Evolutionary conservation across 2,329 filamentous ascomycete genomes (phyloP).

Genomic region (Alternaria consortialis): DNA sequence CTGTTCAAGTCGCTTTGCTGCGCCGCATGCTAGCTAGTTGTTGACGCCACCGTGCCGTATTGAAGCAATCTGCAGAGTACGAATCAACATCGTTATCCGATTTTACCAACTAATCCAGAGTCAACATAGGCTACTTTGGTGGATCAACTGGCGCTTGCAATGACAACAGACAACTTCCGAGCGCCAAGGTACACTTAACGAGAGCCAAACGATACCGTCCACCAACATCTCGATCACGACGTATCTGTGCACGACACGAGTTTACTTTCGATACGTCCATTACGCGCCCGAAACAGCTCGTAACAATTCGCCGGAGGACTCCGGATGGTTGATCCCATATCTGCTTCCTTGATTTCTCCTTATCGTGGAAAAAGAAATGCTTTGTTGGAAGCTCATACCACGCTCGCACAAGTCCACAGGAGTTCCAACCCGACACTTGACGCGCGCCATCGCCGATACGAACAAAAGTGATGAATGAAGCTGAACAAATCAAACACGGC

Average conservation of each 20-base stretch:
- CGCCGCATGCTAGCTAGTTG: background rate
- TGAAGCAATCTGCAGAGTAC: background rate
- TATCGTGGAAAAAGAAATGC: background rate
- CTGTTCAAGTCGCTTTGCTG: background rate
- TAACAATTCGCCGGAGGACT: background rate
- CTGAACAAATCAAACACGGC: background rate
- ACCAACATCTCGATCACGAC: background rate
- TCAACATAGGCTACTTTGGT: background rate
- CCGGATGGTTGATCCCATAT: background rate
- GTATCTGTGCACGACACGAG: background rate
- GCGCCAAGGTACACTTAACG: constrained; percentile 4
- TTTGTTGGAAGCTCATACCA: background rate
- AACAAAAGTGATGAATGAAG: background rate
- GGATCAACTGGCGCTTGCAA: background rate
- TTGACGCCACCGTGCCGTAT: constrained; percentile 7
- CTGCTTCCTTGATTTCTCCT: background rate
- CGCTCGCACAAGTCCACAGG: background rate
- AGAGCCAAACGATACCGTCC: background rate
- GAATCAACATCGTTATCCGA: background rate
- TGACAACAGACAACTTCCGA: background rate
- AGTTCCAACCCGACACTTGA: background rate
- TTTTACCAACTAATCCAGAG: background rate
- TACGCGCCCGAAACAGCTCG: background rate
- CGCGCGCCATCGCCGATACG: background rate
- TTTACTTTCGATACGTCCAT: background rate